Evolutionary conservation across 768 basidiomycete genomes (phyloP), one percentile per base, ranked within the genome.

Genomic region (Pisolithus tinctorius): DNA sequence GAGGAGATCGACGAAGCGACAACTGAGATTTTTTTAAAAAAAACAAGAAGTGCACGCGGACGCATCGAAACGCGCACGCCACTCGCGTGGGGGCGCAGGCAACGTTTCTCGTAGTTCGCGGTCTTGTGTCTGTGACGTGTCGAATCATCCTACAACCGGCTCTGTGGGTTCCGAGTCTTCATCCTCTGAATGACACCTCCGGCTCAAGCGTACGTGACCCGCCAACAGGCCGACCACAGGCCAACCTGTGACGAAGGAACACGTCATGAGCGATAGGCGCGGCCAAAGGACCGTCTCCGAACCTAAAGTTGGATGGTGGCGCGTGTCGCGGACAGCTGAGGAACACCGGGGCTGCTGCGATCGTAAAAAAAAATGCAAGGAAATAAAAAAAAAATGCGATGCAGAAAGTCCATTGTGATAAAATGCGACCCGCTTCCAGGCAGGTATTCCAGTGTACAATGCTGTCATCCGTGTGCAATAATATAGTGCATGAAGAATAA

Each of bases 71-170:
- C 75, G 71, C 73, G 74, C 75, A 72, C 73, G 63, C 68, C 64
- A 65, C 74, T 71, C 74, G 62, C 64, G 63, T 64, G 72, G 74
- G 73, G 74, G 67, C 71, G 71, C 67, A 75, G 71, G 74, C 63
- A 47, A 68, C 73, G 72, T 72, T 78, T 81, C 78, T 69, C 79
- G 77, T 78, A 58, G 65, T 59, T 60, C 71, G 67, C 69, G 75
- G 83, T 86, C 85, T 83, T 86, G 84, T 72, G 83, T 83, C 75
- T 57, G 70, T 76, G 78, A 81, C 81, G 74, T 77, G 75, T 76
- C 76, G 58, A 55, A 61, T 66, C 68, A 64, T 67, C 60, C 71
- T 70, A 80, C 81, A 62, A 80, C 71, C 80, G 71, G 58, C 61
- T 65, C 76, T 75, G 68, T 63, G 66, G 64, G 60, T 63, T 74